A percentile compares a stretch with the other conserved stretches of the same genome.
Conservation (phyloP, 2,329 filamentous ascomycete species). For the Cercospora berteroae region DNA sequence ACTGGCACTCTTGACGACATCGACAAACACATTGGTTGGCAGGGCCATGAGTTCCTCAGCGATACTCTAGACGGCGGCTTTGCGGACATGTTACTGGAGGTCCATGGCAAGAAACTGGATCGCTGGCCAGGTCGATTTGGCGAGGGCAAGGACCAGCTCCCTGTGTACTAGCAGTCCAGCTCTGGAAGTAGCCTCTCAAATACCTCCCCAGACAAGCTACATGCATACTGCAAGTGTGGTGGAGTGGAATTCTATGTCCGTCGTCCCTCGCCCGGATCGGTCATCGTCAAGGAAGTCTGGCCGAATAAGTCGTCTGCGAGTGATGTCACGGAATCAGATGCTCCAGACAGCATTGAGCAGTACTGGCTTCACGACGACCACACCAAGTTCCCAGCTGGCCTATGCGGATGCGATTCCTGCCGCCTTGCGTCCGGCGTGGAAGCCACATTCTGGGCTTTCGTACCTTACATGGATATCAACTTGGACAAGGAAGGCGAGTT, state of each 20-base stretch:
- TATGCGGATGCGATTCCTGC: conserved; percentile 63
- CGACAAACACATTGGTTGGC: conserved; percentile 35
- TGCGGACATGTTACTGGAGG: conserved; percentile 34
- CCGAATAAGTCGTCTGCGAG: conserved; percentile 49
- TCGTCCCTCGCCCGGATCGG: conserved; percentile 52
- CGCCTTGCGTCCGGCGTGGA: conserved; percentile 61
- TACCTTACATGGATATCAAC: conserved; percentile 59
- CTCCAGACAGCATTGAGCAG: conserved; percentile 49
- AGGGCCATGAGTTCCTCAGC: conserved; percentile 36
- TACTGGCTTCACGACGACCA: conserved; percentile 58
- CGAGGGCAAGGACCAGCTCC: conserved; percentile 23
- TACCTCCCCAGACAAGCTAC: conserved; percentile 34
- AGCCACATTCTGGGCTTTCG: conserved; percentile 65
- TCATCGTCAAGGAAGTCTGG: conserved; percentile 48
- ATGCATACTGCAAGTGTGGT: conserved; percentile 55
- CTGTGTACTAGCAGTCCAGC: conserved; percentile 28
- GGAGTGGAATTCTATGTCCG: conserved; percentile 58
- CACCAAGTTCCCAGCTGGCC: conserved; percentile 58
- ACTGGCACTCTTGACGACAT: conserved; percentile 37
- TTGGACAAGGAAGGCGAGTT: conserved; percentile 32
- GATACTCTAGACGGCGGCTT: conserved; percentile 42
- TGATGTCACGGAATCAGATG: conserved; percentile 45
- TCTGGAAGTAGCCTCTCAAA: not conserved
- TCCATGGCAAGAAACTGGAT: conserved; percentile 31
- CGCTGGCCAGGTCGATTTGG: conserved; percentile 30